Evolutionary conservation across 805 yeast genomes (phyloP), one percentile per base, ranked within the genome.

Genomic region (Candida piceae): DNA sequence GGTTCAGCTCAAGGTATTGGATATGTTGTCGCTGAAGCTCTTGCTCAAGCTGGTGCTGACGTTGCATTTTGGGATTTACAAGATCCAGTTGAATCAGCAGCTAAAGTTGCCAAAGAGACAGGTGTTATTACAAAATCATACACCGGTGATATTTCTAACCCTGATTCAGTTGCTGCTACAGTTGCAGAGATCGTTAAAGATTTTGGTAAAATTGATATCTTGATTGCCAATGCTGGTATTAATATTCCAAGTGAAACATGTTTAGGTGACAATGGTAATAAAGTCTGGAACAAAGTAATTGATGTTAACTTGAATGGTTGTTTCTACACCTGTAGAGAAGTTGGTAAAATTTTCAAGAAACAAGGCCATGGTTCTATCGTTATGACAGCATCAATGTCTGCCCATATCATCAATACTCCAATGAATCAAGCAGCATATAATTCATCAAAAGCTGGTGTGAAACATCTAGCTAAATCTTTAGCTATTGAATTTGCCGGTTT

Each of bases 1-100:
- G 82, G 82, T 12, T 78, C 73, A 12, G 70, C 78, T 15, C 67
- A 74, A 16, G 82, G 82, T 5, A 76, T 76, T 42, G 82, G 81
- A 2, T 66, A 65, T 18, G 70, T 69, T 29, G 69, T 74, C 35
- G 76, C 76, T 16, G 52, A 60, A 21, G 80, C 72, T 11, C 57
- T 74, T 18, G 80, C 78, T 2, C 67, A 67, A 35, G 75, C 76
- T 18, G 76, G 76, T 10, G 66, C 72, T 7, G 53, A 46, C 26
- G 46, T 69, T 45, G 60, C 57, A n/a, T 48, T 72, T 15, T 26
- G 29, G 29, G 29, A 60, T 67, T 23, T 71, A 70, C 41, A 55
- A 53, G 29, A 41, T 6, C 38, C 46, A 19, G 33, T 42, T 21
- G 35, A 40, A 15, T 40, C 40, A 33, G 32, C 42, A 40, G 9